A percentile compares a stretch with the other conserved stretches of the same genome.
These are phyloP conservation scores for Gracilariopsis chorda DNA, from an alignment of 23 red algal genomes.

Conservation along the genomic window DNA sequence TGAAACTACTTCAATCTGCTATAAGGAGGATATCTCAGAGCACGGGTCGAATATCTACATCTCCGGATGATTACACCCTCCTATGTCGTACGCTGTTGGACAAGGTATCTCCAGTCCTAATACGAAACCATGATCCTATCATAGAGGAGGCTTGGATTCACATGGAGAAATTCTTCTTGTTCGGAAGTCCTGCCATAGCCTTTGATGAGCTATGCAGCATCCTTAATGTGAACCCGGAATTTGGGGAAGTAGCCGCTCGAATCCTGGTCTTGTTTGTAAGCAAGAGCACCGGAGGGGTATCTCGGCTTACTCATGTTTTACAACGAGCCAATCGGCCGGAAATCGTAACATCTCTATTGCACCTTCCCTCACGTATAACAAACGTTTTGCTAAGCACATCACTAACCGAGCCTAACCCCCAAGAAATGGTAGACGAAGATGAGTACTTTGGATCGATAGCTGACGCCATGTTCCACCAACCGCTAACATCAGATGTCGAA, in stretches of 20 bases:
- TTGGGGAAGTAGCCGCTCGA: background rate
- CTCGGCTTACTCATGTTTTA: background rate
- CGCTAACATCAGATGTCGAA: background rate
- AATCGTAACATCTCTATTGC: conserved; percentile 7
- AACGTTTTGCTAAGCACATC: conserved; percentile 25
- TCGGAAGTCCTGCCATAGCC: conserved; percentile 2
- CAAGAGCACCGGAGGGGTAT: conserved; percentile 3
- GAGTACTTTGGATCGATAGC: conserved; percentile 22
- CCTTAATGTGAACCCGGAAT: background rate
- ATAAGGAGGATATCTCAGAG: background rate
- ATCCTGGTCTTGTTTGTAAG: conserved; percentile 3
- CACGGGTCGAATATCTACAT: background rate
- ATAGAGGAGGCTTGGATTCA: background rate
- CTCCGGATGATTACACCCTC: background rate
- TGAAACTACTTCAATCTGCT: no score
- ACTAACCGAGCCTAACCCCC: background rate
- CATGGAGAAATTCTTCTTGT: background rate
- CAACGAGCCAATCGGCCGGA: background rate
- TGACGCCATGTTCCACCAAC: conserved; percentile 30
- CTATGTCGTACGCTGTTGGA: background rate
- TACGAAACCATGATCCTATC: background rate
- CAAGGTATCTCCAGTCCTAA: background rate
- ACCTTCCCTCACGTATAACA: conserved; percentile 32
- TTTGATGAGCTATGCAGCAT: background rate
- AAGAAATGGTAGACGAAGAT: background rate